Conservation (phyloP, 139 green algal species). For the Auxenochlorella pyrenoidosa region DNA sequence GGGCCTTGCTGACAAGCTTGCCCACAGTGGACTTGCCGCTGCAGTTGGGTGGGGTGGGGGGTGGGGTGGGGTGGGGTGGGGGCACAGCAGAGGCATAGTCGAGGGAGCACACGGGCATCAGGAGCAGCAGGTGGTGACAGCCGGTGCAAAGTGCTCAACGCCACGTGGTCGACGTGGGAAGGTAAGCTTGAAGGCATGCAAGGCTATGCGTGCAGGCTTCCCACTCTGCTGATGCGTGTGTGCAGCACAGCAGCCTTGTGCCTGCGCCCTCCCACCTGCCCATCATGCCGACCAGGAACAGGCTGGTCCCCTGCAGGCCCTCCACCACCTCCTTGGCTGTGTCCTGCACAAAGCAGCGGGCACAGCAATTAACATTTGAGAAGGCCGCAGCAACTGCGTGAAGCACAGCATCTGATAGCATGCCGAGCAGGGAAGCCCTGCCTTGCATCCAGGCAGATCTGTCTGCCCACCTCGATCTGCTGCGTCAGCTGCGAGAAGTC, state of each 20-base stretch:
- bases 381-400: too few relatives aligned
- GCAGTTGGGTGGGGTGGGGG: not conserved
- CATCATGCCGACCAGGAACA: slow-evolving; percentile 96
- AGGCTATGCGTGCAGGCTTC: too few relatives aligned
- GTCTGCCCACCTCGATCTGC: slow-evolving; percentile 38
- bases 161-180: too few relatives aligned
- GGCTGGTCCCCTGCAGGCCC: slow-evolving; percentile 74
- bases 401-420: too few relatives aligned
- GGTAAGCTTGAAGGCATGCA: too few relatives aligned
- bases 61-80: not conserved
- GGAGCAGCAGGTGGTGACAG: not conserved
- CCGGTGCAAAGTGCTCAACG: not conserved
- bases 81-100: not conserved
- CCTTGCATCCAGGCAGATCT: too few relatives aligned
- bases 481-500: slow-evolving; percentile 26
- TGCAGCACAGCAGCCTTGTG: not conserved
- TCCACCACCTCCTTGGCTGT: slow-evolving; percentile 59
- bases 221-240: too few relatives aligned
- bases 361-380: too few relatives aligned
- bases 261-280: slow-evolving; percentile 55
- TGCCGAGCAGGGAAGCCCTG: too few relatives aligned
- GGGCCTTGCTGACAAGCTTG: slow-evolving; percentile 53
- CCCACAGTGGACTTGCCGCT: slow-evolving; percentile 76
- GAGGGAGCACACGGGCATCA: not conserved
- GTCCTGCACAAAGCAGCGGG: slow-evolving; percentile 33